Percentiles rank a stretch among this genome's conserved stretches.
Evolutionary conservation across 2,329 filamentous ascomycete genomes (phyloP).

Genomic region (Ophiostoma novo-ulmi): DNA sequence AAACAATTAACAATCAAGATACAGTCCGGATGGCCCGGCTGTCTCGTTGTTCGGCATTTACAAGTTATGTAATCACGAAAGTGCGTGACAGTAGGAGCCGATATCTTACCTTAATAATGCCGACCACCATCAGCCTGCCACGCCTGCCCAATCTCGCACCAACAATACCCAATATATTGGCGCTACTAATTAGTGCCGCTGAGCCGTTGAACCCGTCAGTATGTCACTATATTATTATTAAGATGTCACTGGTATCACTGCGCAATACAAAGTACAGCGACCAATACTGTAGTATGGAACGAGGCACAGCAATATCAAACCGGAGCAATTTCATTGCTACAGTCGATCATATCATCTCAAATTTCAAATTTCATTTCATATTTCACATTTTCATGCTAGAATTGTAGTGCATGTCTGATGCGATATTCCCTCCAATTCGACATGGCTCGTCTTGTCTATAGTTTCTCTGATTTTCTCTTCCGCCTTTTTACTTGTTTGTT

Average conservation of each 20-base stretch:
- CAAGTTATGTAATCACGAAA: slow-evolving; percentile 1
- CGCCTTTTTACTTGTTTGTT: neutral
- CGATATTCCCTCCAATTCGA: neutral
- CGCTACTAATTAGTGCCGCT: neutral
- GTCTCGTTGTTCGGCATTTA: neutral
- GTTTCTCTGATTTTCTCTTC: neutral
- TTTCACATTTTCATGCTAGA: neutral
- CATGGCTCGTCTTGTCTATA: neutral
- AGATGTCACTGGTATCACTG: neutral
- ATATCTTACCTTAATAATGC: too few relatives aligned
- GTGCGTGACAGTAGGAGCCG: neutral
- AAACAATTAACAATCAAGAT: too few relatives aligned
- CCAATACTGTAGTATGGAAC: neutral
- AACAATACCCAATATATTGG: neutral
- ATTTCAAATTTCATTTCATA: neutral
- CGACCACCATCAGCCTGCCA: neutral
- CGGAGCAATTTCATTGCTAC: neutral
- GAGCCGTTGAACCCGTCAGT: neutral
- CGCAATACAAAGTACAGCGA: neutral
- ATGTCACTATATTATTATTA: neutral
- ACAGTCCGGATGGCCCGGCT: neutral
- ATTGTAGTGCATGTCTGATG: neutral
- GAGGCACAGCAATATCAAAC: slow-evolving; percentile 7
- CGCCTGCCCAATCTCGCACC: slow-evolving; percentile 1
- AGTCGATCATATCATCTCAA: neutral